These are phyloP conservation scores for Plectosphaerella cucumerina DNA, from an alignment of 2,329 filamentous ascomycete genomes.

Conservation along the genomic window DNA sequence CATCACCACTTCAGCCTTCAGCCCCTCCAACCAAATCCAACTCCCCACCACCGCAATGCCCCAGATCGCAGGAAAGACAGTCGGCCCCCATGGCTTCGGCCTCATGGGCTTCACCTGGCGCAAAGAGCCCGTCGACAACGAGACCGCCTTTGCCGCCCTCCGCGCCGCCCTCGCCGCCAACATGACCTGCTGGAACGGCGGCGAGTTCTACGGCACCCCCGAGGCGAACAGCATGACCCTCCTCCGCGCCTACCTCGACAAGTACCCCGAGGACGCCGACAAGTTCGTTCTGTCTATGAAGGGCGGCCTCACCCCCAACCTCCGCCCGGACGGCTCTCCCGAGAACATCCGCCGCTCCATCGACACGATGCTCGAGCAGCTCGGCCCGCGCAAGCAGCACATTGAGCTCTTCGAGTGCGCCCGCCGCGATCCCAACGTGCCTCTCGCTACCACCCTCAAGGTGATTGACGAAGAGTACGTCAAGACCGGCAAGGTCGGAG, in stretches of 20 bases:
- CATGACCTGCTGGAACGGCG: constrained; percentile 56
- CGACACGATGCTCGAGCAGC: constrained; percentile 47
- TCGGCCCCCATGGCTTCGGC: constrained; percentile 49
- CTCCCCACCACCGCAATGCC: constrained; percentile 19
- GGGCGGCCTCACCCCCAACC: constrained; percentile 39
- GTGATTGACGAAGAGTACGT: constrained; percentile 44
- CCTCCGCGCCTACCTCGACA: constrained; percentile 57
- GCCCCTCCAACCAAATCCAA: not conserved
- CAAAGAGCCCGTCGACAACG: constrained; percentile 30
- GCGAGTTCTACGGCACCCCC: constrained; percentile 60
- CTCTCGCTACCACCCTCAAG: constrained; percentile 38
- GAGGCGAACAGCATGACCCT: constrained; percentile 56
- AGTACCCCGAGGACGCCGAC: constrained; percentile 59
- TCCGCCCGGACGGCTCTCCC: constrained; percentile 45
- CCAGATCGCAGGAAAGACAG: constrained; percentile 34
- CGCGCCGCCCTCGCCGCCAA: constrained; percentile 43
- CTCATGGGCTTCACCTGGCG: constrained; percentile 49
- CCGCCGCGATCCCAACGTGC: constrained; percentile 47
- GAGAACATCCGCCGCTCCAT: constrained; percentile 52
- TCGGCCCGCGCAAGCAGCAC: constrained; percentile 49
- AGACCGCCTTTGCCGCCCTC: constrained; percentile 51
- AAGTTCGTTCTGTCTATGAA: constrained; percentile 62
- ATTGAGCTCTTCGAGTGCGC: constrained; percentile 59
- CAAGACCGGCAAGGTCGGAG: constrained; percentile 46
- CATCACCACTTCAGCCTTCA: not conserved